Percentiles rank a stretch among this genome's conserved stretches.
Evolutionary conservation across 805 yeast species (phyloP).

Genomic region (Zygotorulaspora florentina): DNA sequence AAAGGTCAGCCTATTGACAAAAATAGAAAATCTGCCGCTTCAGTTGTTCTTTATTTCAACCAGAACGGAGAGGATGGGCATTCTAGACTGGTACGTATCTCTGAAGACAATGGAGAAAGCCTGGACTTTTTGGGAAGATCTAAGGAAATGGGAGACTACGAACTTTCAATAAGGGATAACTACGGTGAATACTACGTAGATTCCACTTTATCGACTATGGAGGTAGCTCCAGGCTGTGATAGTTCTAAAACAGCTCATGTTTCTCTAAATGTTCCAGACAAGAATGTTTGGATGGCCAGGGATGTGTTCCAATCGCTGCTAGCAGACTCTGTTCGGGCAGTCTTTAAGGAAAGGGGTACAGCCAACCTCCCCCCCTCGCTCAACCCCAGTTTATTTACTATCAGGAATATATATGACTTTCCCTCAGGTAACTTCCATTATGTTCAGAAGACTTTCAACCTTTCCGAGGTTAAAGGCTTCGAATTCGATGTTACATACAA

Average conservation of each 20-base stretch:
- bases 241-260: slow-evolving; percentile 60
- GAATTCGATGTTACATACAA: slow-evolving; percentile 70
- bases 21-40: slow-evolving; percentile 46
- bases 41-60: slow-evolving; percentile 75
- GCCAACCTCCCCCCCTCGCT: slow-evolving; percentile 28
- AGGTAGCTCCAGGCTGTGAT: slow-evolving; percentile 42
- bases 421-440: slow-evolving; percentile 71
- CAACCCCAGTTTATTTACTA: slow-evolving; percentile 43
- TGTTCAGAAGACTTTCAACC: slow-evolving; percentile 71
- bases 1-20: slow-evolving; percentile 59
- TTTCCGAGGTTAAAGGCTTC: slow-evolving; percentile 42
- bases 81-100: slow-evolving; percentile 23
- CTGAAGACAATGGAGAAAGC: slow-evolving; percentile 28
- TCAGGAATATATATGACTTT: slow-evolving; percentile 56
- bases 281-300: slow-evolving; percentile 68
- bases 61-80: slow-evolving; percentile 49
- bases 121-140: slow-evolving; percentile 47
- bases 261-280: slow-evolving; percentile 67
- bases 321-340: slow-evolving; percentile 59
- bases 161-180: slow-evolving; percentile 55
- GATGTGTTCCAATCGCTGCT: slow-evolving; percentile 69
- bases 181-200: slow-evolving; percentile 33
- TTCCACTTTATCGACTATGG: slow-evolving; percentile 30
- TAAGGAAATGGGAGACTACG: slow-evolving; percentile 64
- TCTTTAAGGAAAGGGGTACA: slow-evolving; percentile 27